Conservation (phyloP, 257 asterid species). For the Petunia axillaris region DNA sequence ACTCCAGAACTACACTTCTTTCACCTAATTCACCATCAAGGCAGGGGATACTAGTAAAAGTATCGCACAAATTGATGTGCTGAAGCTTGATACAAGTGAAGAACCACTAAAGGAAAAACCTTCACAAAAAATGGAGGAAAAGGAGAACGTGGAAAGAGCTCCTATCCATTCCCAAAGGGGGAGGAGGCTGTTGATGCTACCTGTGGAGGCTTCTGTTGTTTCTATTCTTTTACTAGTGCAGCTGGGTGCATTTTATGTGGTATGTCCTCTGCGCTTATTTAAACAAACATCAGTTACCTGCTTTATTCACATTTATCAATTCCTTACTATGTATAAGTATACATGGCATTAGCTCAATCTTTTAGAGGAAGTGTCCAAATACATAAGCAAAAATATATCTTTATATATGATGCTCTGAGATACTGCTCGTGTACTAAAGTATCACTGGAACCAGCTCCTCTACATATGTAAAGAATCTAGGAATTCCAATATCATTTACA, state of each 20-base stretch:
- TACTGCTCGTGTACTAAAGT: no score
- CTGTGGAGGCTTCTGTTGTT: constrained; percentile 71
- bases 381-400: no score
- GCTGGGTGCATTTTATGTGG: constrained; percentile 95
- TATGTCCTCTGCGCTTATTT: constrained; percentile 34
- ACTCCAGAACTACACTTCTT: background rate
- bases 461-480: no score
- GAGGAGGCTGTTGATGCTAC: constrained; percentile 66
- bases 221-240: constrained; percentile 72
- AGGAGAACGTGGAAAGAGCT: constrained; percentile 37
- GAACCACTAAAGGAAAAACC: constrained; percentile 69
- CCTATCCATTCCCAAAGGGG: constrained; percentile 29
- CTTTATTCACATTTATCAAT: no score
- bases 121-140: constrained; percentile 65
- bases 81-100: constrained; percentile 67
- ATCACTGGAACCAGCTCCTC: no score
- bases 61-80: constrained; percentile 47
- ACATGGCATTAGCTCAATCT: no score
- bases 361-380: no score
- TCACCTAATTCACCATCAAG: constrained; percentile 47
- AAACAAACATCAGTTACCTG: no score
- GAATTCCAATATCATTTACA: no score
- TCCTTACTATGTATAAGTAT: no score
- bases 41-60: constrained; percentile 64
- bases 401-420: no score